Percentiles rank a stretch among this genome's conserved stretches.
phyloP scores from a whole-genome alignment of 495 filamentous ascomycete genomes.

The Darksidea phi region DNA sequence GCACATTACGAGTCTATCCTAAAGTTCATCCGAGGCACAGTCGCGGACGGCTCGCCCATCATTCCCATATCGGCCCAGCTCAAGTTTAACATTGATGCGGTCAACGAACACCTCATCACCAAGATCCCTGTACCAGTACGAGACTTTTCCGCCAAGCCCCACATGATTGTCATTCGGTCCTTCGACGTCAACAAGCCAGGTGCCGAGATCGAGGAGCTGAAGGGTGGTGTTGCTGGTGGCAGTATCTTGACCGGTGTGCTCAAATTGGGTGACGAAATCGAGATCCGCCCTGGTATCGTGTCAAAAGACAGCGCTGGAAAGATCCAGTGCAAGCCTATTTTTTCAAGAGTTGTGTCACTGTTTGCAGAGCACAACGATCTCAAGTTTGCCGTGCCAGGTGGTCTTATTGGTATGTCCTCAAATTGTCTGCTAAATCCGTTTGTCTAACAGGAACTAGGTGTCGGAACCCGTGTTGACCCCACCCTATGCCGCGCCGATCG shows the following conservation, averaged over 20 bases:
- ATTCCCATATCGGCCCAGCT: slow-evolving; percentile 98
- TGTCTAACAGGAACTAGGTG: slow-evolving; percentile 53
- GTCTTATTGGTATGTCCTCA: slow-evolving; percentile 64
- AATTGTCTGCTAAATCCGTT: not conserved
- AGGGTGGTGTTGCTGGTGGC: slow-evolving; percentile 97
- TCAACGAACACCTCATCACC: slow-evolving; percentile 89
- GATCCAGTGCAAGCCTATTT: slow-evolving; percentile 94
- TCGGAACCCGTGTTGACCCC: slow-evolving; percentile 94
- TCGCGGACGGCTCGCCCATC: slow-evolving; percentile 91
- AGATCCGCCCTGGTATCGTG: slow-evolving; percentile 95
- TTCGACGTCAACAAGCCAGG: slow-evolving; percentile 99
- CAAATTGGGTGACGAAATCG: slow-evolving; percentile 95
- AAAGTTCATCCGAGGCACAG: slow-evolving; percentile 96
- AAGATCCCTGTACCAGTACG: slow-evolving; percentile 87
- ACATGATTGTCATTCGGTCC: slow-evolving; percentile 98
- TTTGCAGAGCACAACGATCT: slow-evolving; percentile 98
- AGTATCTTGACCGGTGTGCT: slow-evolving; percentile 93
- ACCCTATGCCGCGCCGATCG: slow-evolving; percentile 98
- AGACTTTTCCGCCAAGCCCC: slow-evolving; percentile 85
- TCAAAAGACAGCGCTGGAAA: slow-evolving; percentile 88
- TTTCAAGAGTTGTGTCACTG: slow-evolving; percentile 87
- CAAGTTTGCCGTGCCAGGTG: slow-evolving; percentile 95
- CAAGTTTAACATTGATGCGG: slow-evolving; percentile 99
- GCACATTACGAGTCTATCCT: slow-evolving; percentile 93
- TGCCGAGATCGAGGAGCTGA: slow-evolving; percentile 98